Percentiles rank a stretch among this genome's conserved stretches.
These are phyloP conservation scores for Diplogelasinospora grovesii DNA, from an alignment of 495 filamentous ascomycete species.

Conservation along the genomic window DNA sequence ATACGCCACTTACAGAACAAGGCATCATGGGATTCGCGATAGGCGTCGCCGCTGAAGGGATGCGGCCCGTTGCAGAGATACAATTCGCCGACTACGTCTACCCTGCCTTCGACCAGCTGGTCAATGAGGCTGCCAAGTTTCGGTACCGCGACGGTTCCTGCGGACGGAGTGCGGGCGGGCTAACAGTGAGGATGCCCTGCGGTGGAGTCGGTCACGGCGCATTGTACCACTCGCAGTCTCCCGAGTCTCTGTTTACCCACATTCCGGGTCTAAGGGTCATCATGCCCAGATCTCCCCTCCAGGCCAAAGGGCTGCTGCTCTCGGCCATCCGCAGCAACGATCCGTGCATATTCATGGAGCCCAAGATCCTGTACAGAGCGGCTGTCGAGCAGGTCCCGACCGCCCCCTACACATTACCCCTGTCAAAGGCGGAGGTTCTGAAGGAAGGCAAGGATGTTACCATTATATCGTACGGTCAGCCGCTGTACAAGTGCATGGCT, in stretches of 20 bases:
- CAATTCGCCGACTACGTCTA: conserved; percentile 98
- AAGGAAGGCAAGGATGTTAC: conserved; percentile 82
- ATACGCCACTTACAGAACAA: conserved; percentile 90
- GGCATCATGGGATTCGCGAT: conserved; percentile 93
- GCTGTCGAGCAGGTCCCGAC: conserved; percentile 92
- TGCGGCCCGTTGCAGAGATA: conserved; percentile 91
- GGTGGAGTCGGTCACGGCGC: conserved; percentile 95
- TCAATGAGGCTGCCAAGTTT: conserved; percentile 94
- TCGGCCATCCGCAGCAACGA: conserved; percentile 78
- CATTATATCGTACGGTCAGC: conserved; percentile 85
- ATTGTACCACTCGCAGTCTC: conserved; percentile 91
- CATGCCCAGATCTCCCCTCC: conserved; percentile 80
- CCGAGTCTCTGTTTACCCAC: conserved; percentile 87
- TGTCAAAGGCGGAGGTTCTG: conserved; percentile 83
- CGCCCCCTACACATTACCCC: conserved; percentile 71
- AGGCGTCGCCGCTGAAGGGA: conserved; percentile 81
- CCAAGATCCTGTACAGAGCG: conserved; percentile 90
- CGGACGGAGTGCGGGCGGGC: conserved; percentile 60
- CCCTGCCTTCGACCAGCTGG: conserved; percentile 94
- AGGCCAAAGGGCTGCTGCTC: conserved; percentile 87
- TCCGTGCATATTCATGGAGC: conserved; percentile 94
- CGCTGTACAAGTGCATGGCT: conserved; percentile 77
- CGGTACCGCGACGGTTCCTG: conserved; percentile 77
- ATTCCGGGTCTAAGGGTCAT: conserved; percentile 86
- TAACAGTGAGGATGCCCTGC: conserved; percentile 91